Base-by-base conservation (phyloP, 2,329 filamentous ascomycete species). In the Ceratocystis ficicola region DNA sequence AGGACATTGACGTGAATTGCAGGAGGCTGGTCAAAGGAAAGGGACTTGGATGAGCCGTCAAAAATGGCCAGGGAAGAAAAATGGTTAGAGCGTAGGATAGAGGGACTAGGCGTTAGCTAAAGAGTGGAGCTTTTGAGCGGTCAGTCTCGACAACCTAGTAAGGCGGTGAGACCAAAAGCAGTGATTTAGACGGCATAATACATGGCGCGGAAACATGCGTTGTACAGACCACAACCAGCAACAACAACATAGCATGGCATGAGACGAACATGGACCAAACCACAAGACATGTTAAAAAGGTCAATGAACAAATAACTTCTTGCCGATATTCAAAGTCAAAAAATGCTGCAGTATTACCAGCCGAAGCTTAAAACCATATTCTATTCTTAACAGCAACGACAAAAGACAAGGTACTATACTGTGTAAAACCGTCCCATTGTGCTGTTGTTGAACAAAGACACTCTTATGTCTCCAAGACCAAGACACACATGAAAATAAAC, bases 11-110 rank as follows among this genome's bases (percentile, higher is more conserved):
- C 28, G 52, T 59, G 52, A 63, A 46, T 63, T 63, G 46, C n/a
- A 44, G 61, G 61, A 63, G 61, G 61, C 61, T 63, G 61, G 44
- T 48, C 10, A 44, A 63, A 63, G 61, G 61, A 63, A 50, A 15
- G 12, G 12, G 8, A 59, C 25, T 30, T 59, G 52, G 22, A 17
- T 25, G 52, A 59, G 52, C 52, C 28, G 52, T 28, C 52, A 57
- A 8, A 25, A 57, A 28, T 15, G 28, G 52, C 25, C 28, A 30
- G 32, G 17, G 28, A 12, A 32, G 32, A 57, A 32, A 20, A 30
- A 30, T n/a, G 28, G 52, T 17, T 59, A 32, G 8, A 59, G 4
- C 25, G 15, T 28, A 59, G 25, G 7, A 25, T 7, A 17, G n/a
- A 32, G 0, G 1, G 4, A 3, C 25, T n/a, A 32, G 10, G 5